These are phyloP conservation scores for Trifolium fragiferum DNA, from an alignment of 306 rosid genomes.

Conservation along the genomic window DNA sequence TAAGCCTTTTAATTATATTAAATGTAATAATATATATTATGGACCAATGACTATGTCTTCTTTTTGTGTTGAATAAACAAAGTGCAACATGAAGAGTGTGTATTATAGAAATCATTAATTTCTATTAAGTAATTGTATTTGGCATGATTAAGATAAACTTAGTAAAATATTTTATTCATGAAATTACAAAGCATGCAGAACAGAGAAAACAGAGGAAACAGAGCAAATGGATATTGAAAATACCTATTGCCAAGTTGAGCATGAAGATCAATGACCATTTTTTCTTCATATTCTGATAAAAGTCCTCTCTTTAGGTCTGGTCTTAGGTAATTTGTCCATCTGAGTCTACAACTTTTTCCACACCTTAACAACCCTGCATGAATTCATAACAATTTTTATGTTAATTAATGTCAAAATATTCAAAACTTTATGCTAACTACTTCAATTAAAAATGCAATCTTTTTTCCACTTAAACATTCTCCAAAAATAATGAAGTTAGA, in stretches of 20 bases:
- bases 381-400: constrained; percentile 8
- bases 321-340: constrained; percentile 92
- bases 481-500: background rate
- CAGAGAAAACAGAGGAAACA: constrained; percentile 38
- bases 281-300: constrained; percentile 81
- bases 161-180: constrained; percentile 3
- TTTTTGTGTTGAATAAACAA: constrained; percentile 35
- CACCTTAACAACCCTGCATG: constrained; percentile 85
- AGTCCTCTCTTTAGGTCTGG: constrained; percentile 96
- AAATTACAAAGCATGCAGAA: constrained; percentile 31
- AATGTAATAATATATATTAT: constrained; percentile 18
- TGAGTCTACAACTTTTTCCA: constrained; percentile 92
- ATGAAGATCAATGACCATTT: constrained; percentile 92
- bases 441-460: constrained; percentile 20
- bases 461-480: background rate
- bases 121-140: constrained; percentile 5
- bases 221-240: background rate
- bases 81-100: constrained; percentile 37
- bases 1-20: constrained; percentile 19
- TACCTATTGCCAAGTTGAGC: constrained; percentile 97
- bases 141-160: constrained; percentile 1
- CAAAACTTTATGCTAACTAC: background rate
- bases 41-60: constrained; percentile 20
- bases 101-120: constrained; percentile 23
- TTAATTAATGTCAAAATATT: background rate